Evolutionary conservation across 306 rosid genomes (phyloP), one percentile per base, ranked within the genome.

Genomic region (Macrotyloma uniflorum): DNA sequence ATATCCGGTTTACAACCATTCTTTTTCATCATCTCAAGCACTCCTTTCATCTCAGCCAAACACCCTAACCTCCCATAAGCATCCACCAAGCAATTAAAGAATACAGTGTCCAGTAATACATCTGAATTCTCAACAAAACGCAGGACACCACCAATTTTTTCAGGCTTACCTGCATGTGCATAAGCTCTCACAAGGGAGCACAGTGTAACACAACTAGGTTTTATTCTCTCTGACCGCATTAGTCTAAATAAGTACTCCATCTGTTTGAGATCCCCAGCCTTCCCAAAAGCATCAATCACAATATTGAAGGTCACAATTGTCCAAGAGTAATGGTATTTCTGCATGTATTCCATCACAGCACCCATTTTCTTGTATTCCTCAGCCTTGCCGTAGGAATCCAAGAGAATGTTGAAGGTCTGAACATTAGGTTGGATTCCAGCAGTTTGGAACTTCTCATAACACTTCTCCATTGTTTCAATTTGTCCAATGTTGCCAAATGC

Each of bases 301-400:
- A 94, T 87, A 70, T 94, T 94, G 87, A 86, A 94, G 70, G 96
- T 90, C 61, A 91, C 90, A 36, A 92, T 87, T 22, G 98, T 94
- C 98, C 98, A 94, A 10, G 98, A 91, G 72, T 86, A 87, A 67
- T 91, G 98, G 85, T 92, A 92, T 79, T 91, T 92, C 77, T 90
- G 97, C 98, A 94, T 94, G 84, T 92, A 94, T 75, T 92, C 92
- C 97, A 94, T 94, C 35, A 92, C 98, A 59, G 96, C 89, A 61
- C 98, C 84, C 98, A 92, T 87, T 80, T 92, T 94, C 43, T 77
- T 75, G 69, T 80, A 94, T 30, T 87, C 85, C 62, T 77, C 83
- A 7, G 87, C 83, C 82, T 94, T 94, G 76, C 91, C 93, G 30
- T 92, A 92, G 58, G 97, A 90, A 85, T 94, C 97, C 51, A 94